phyloP scores from a whole-genome alignment of 805 yeast species.

The Spathaspora hagerdaliae region DNA sequence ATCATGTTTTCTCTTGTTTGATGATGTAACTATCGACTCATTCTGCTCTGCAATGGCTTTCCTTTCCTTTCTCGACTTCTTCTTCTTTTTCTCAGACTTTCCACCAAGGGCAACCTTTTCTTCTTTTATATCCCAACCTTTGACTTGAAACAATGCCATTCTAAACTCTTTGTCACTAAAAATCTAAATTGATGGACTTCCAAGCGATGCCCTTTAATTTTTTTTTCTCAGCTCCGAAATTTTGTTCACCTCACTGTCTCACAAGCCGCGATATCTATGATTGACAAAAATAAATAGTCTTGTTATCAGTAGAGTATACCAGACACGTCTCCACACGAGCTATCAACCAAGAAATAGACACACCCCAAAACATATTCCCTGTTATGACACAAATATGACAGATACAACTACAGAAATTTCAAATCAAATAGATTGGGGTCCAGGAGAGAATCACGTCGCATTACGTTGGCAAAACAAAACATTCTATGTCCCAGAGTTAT shows the following conservation, averaged over 20 bases:
- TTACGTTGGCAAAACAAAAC: constrained; percentile 17
- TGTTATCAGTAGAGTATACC: too few species aligned
- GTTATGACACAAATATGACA: neutral
- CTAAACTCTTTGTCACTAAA: too few species aligned
- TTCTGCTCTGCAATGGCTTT: constrained; percentile 8
- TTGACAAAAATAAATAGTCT: too few species aligned
- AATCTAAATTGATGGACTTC: too few species aligned
- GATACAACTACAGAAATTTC: neutral
- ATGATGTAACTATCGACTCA: neutral
- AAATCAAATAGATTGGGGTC: constrained; percentile 25
- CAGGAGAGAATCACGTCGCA: constrained; percentile 31
- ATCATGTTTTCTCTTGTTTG: constrained; percentile 5
- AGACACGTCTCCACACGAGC: too few species aligned
- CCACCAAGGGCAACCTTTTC: constrained; percentile 48
- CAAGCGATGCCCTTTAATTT: too few species aligned
- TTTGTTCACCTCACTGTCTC: too few species aligned
- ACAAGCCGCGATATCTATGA: too few species aligned
- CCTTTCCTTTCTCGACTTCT: constrained; percentile 20
- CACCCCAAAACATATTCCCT: too few species aligned
- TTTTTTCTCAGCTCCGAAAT: too few species aligned
- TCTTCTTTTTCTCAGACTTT: constrained; percentile 20
- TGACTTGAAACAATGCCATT: constrained; percentile 75
- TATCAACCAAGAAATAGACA: too few species aligned
- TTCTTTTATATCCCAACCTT: constrained; percentile 73
- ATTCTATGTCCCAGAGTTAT: constrained; percentile 32